phyloP scores from a whole-genome alignment of 495 filamentous ascomycete genomes.

The Trypethelium eluteriae region DNA sequence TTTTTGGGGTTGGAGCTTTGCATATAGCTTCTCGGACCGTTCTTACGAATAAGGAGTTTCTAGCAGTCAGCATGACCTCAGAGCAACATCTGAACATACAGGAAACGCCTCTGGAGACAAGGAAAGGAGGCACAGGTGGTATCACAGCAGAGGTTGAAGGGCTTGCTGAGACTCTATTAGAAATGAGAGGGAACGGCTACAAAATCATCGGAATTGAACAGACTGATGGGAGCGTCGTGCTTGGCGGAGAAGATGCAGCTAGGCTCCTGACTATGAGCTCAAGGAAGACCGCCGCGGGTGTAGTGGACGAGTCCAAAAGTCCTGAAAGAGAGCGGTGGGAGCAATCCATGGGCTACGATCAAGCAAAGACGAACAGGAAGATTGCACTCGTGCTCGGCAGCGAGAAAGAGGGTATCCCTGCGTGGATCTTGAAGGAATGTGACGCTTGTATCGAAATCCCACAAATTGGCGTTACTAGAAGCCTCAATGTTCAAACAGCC shows the following conservation, averaged over 20 bases:
- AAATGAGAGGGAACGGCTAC: conserved; percentile 36
- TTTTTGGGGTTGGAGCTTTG: conserved; percentile 39
- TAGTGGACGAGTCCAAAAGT: neutral
- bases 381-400: conserved; percentile 41
- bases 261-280: neutral
- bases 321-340: neutral
- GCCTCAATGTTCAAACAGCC: conserved; percentile 48
- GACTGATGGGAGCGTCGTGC: conserved; percentile 39
- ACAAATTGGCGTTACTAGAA: conserved; percentile 43
- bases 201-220: conserved; percentile 44
- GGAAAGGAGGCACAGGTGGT: neutral
- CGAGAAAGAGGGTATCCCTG: conserved; percentile 43
- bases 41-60: conserved; percentile 37
- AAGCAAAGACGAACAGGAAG: conserved; percentile 21
- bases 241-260: conserved; percentile 27
- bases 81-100: conserved; percentile 40
- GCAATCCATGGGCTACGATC: neutral
- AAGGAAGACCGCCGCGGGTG: neutral
- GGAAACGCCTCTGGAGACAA: conserved; percentile 27
- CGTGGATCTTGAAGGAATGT: conserved; percentile 36
- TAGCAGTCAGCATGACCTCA: conserved; percentile 37
- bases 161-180: conserved; percentile 30
- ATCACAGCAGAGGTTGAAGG: conserved; percentile 14
- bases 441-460: conserved; percentile 45
- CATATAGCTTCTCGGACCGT: conserved; percentile 30